phyloP scores from a whole-genome alignment of 768 basidiomycete genomes.

The Mycena belliarum region DNA sequence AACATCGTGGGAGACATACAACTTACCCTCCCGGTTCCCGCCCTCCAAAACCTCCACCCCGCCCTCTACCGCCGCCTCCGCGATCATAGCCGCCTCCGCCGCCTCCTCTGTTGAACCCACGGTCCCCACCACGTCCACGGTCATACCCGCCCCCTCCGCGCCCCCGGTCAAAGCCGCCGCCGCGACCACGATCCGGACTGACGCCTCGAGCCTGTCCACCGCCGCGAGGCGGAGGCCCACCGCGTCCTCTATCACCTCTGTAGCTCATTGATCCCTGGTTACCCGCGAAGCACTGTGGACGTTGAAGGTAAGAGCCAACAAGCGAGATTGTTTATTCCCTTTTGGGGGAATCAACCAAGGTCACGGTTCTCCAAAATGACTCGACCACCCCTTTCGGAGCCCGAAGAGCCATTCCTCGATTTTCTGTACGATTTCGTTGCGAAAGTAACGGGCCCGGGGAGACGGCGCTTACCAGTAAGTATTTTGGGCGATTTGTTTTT shows the following conservation, averaged over 20 bases:
- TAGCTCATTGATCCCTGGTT: conserved; percentile 29
- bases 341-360: not conserved
- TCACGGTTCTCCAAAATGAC: not conserved
- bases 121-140: conserved; percentile 29
- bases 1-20: not conserved
- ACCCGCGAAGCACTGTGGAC: not conserved
- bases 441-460: too few species aligned
- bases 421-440: too few species aligned
- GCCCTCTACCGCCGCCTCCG: conserved; percentile 21
- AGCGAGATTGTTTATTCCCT: not conserved
- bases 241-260: conserved; percentile 40
- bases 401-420: too few species aligned
- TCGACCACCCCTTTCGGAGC: not conserved
- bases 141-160: too few species aligned
- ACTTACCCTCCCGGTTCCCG: conserved; percentile 44
- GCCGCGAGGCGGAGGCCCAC: conserved; percentile 28
- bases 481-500: too few species aligned
- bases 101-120: conserved; percentile 25
- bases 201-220: conserved; percentile 26
- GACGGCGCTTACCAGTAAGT: too few species aligned
- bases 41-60: conserved; percentile 23
- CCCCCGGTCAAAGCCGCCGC: conserved; percentile 27
- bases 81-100: not conserved
- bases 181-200: conserved; percentile 30
- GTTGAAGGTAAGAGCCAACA: not conserved